Evolutionary conservation across 2,329 filamentous ascomycete genomes (phyloP).

Genomic region (Calonectria montana): DNA sequence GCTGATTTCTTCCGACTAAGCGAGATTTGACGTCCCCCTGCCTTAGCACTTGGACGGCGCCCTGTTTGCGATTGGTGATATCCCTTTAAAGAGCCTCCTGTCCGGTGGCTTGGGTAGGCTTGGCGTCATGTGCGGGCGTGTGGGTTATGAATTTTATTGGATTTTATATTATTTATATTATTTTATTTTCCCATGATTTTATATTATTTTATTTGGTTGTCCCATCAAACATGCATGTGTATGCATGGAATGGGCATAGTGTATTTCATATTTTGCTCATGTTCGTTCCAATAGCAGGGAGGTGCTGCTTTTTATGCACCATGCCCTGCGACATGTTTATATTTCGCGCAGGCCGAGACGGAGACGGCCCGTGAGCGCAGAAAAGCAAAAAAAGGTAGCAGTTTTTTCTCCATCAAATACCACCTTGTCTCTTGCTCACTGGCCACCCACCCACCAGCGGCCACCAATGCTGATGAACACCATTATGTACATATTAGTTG

Average conservation of each 20-base stretch:
- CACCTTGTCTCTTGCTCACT: background rate
- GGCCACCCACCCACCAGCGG: background rate
- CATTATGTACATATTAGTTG: background rate
- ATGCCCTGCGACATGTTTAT: background rate
- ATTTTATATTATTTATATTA: too few species aligned
- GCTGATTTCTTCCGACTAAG: slow-evolving; percentile 35
- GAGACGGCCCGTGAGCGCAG: background rate
- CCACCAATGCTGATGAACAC: background rate
- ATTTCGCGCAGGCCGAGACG: background rate
- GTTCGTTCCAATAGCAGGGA: background rate
- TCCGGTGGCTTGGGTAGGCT: background rate
- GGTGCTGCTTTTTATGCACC: background rate
- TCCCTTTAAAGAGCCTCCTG: background rate
- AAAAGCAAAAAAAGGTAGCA: background rate
- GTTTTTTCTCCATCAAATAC: too few species aligned
- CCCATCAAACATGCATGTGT: background rate
- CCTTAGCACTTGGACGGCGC: slow-evolving; percentile 15
- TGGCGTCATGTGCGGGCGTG: background rate
- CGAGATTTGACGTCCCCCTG: slow-evolving; percentile 35
- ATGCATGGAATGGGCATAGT: background rate
- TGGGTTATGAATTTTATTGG: background rate
- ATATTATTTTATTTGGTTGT: background rate
- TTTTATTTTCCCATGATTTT: too few species aligned
- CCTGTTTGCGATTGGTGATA: background rate
- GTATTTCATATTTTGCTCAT: background rate